phyloP scores from a whole-genome alignment of 176 grass and related monocot species.

The Avena eriantha region DNA sequence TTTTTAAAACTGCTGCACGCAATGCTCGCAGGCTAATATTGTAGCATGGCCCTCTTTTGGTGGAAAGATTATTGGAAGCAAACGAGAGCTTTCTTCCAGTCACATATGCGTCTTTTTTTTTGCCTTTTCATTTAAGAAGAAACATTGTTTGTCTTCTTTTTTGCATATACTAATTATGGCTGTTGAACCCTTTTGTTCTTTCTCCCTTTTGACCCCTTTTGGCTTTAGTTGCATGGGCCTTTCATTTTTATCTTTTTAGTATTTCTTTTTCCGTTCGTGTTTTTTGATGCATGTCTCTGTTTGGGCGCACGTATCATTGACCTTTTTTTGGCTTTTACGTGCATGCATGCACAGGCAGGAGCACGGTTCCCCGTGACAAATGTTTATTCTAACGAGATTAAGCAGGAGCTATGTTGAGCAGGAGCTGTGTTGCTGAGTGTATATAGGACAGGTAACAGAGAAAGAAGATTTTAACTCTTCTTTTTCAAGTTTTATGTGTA shows the following conservation, averaged over 20 bases:
- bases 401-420: background rate
- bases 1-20: background rate
- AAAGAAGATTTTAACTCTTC: background rate
- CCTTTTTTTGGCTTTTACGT: constrained; percentile 55
- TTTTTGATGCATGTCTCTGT: constrained; percentile 28
- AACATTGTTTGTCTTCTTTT: constrained; percentile 20
- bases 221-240: constrained; percentile 50
- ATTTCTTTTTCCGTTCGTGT: constrained; percentile 12
- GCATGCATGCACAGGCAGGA: constrained; percentile 34
- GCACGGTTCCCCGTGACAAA: constrained; percentile 41
- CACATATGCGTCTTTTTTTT: constrained; percentile 11
- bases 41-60: constrained; percentile 32
- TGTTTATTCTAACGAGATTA: constrained; percentile 25
- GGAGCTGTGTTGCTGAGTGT: background rate
- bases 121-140: constrained; percentile 11
- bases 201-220: constrained; percentile 41
- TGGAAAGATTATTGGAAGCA: constrained; percentile 49
- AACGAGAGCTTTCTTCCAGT: constrained; percentile 20
- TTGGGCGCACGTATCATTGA: constrained; percentile 53
- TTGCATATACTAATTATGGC: constrained; percentile 21
- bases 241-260: constrained; percentile 29
- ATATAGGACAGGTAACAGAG: background rate
- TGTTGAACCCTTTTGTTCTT: constrained; percentile 34
- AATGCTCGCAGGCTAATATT: background rate
- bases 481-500: background rate